phyloP scores from a whole-genome alignment of 2,329 filamentous ascomycete genomes.

The Biscogniauxia mediterranea region DNA sequence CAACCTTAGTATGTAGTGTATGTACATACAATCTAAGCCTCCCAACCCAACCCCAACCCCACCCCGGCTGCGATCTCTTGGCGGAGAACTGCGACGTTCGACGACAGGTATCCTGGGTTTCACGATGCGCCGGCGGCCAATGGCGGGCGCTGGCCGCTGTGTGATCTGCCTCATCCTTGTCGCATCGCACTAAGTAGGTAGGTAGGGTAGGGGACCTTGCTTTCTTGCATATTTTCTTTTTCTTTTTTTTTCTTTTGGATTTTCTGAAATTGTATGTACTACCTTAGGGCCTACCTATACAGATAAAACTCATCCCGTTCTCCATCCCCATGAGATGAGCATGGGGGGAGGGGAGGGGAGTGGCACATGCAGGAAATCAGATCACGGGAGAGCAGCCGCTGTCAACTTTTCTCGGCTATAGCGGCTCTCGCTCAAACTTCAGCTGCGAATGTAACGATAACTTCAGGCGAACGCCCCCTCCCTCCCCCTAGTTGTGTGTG shows the following conservation, averaged over 20 bases:
- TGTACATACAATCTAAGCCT: no score
- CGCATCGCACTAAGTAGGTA: not conserved
- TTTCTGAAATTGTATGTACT: no score
- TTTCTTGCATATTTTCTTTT: constrained; percentile 1
- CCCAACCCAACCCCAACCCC: not conserved
- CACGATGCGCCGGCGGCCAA: constrained; percentile 22
- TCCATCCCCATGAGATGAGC: no score
- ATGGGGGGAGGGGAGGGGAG: no score
- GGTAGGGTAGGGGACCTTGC: not conserved
- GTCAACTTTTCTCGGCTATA: not conserved
- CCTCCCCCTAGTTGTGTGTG: no score
- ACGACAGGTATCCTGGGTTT: constrained; percentile 14
- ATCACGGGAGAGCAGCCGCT: no score
- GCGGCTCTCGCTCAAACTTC: not conserved
- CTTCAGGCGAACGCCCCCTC: not conserved
- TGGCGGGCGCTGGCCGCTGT: constrained; percentile 11
- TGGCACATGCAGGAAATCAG: no score
- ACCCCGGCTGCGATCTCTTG: constrained; percentile 5
- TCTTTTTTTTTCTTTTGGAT: not conserved
- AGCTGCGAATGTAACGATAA: not conserved
- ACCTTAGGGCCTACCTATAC: no score
- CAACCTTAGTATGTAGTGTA: no score
- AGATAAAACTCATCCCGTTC: no score
- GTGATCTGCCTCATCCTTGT: constrained; percentile 24
- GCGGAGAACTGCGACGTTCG: constrained; percentile 9